A percentile compares a stretch with the other conserved stretches of the same genome.
These are phyloP conservation scores for Taphrina pruni DNA, from an alignment of 1,139 yeast genomes.

Conservation along the genomic window DNA sequence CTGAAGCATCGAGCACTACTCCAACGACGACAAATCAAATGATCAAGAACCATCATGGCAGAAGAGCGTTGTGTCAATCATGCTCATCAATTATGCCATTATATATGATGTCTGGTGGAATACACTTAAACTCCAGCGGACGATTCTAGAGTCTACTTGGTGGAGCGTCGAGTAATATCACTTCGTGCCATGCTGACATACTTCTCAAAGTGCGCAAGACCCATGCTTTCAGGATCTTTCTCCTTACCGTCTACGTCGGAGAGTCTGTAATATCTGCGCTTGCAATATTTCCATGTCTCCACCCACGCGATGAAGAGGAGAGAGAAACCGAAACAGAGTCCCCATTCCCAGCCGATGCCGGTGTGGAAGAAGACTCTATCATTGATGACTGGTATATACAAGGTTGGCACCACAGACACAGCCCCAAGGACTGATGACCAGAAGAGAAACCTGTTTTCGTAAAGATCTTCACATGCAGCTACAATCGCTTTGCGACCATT, in stretches of 20 bases:
- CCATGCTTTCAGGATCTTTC: constrained; percentile 10
- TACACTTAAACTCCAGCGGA: no score
- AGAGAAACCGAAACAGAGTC: constrained; percentile 70
- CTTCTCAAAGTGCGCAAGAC: constrained; percentile 27
- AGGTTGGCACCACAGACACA: constrained; percentile 76
- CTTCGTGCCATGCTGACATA: constrained; percentile 31
- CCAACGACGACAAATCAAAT: no score
- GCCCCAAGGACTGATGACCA: constrained; percentile 83
- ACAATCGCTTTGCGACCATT: constrained; percentile 15
- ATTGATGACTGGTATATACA: constrained; percentile 87
- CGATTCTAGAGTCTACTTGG: background rate
- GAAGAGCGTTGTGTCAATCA: no score
- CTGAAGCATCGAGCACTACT: no score
- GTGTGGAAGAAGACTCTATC: constrained; percentile 75
- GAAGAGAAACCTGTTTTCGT: constrained; percentile 71
- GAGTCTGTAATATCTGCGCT: constrained; percentile 42
- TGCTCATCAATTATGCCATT: no score
- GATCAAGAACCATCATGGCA: no score
- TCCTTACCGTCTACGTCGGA: background rate
- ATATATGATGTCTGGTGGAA: no score
- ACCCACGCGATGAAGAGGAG: constrained; percentile 47
- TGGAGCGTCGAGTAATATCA: constrained; percentile 13
- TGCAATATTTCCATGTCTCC: constrained; percentile 46
- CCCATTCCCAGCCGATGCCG: constrained; percentile 84
- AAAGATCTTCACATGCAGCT: constrained; percentile 27